A percentile compares a stretch with the other conserved stretches of the same genome.
These are phyloP conservation scores for Cryomyces antarcticus DNA, from an alignment of 495 filamentous ascomycete species.

Conservation along the genomic window DNA sequence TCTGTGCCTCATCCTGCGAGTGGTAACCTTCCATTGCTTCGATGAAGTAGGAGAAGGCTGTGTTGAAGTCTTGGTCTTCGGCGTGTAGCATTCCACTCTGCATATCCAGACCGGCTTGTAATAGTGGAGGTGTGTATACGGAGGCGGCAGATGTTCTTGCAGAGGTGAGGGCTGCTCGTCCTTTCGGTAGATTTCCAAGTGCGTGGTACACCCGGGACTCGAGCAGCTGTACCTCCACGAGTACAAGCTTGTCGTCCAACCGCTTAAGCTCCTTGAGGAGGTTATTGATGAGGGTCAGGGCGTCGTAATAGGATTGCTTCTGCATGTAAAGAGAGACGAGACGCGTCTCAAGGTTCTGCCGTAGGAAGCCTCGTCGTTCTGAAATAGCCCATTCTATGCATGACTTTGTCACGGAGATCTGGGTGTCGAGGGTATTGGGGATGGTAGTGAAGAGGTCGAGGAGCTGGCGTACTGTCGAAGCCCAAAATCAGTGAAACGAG, in stretches of 20 bases:
- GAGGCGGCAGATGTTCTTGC: conserved; percentile 87
- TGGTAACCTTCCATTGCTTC: conserved; percentile 95
- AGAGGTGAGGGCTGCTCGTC: conserved; percentile 80
- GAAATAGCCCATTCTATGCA: conserved; percentile 98
- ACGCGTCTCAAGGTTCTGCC: conserved; percentile 92
- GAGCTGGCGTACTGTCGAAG: conserved; percentile 65
- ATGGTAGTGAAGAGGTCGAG: conserved; percentile 89
- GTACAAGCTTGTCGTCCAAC: conserved; percentile 90
- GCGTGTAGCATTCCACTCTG: conserved; percentile 97
- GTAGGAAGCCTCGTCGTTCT: conserved; percentile 81
- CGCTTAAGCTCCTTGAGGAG: conserved; percentile 91
- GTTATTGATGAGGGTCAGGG: conserved; percentile 86
- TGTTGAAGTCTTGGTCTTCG: conserved; percentile 97
- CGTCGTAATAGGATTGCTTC: conserved; percentile 91
- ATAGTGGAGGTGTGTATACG: conserved; percentile 86
- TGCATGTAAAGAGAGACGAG: conserved; percentile 87
- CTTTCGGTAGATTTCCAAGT: conserved; percentile 89
- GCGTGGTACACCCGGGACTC: conserved; percentile 96
- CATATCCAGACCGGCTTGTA: conserved; percentile 96
- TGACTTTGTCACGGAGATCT: conserved; percentile 82
- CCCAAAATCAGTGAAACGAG: too few species aligned
- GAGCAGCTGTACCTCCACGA: conserved; percentile 96
- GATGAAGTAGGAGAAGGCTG: conserved; percentile 95
- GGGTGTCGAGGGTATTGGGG: conserved; percentile 79
- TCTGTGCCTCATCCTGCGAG: conserved; percentile 64